Conservation (phyloP, 805 yeast species). For the Saccharomycopsis vini region DNA sequence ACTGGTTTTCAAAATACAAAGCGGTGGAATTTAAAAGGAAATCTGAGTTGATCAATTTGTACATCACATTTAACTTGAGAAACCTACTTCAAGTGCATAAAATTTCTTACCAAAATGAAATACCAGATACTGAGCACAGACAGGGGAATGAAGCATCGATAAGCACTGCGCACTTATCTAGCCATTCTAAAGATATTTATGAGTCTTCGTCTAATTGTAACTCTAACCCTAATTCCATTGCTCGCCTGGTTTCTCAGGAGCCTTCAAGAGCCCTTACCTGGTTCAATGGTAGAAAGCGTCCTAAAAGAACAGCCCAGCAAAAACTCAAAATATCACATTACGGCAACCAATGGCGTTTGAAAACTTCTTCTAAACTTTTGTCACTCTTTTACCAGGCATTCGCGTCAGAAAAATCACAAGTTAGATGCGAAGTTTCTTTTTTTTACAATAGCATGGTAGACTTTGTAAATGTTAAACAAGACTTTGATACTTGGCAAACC, state of each 20-base stretch:
- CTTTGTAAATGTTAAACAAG: conserved; percentile 63
- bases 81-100: no score
- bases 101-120: no score
- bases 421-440: conserved; percentile 30
- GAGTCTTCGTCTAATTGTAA: no score
- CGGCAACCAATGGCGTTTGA: conserved; percentile 74
- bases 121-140: no score
- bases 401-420: conserved; percentile 23
- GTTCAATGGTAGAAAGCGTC: conserved; percentile 8
- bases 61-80: conserved; percentile 67
- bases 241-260: no score
- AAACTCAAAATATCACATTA: conserved; percentile 47
- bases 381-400: conserved; percentile 50
- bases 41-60: conserved; percentile 64
- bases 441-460: conserved; percentile 82
- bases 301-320: conserved; percentile 19
- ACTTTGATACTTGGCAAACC: conserved; percentile 77
- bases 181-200: no score
- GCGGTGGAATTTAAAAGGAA: conserved; percentile 37
- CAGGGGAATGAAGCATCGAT: no score
- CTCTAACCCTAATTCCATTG: no score
- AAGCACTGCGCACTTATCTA: no score
- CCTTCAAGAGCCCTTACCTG: no score
- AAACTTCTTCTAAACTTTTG: conserved; percentile 53
- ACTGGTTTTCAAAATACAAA: conserved; percentile 47